Base-by-base conservation (phyloP, 1,139 yeast genomes). In the Waltiozyma sp. region DNA sequence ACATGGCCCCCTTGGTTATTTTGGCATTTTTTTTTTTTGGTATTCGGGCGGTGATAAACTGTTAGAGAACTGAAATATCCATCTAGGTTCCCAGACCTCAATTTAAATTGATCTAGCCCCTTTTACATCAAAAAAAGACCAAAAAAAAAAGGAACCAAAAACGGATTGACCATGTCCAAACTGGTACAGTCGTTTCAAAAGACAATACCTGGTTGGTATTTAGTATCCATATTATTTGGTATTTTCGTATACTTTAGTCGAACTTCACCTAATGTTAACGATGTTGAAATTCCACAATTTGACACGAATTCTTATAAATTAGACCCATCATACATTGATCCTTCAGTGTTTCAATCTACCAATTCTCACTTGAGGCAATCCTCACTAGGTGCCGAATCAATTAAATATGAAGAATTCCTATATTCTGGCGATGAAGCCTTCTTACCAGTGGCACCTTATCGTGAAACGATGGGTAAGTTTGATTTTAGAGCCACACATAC, bases 371-470 rank as follows among this genome's bases (percentile, higher is more conserved):
- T 8, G 26, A 7, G 10, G 10, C 26, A 23, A 2, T 44, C 50
- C 5, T 40, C 48, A 2, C 34, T 52, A 28, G 48, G 44, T n/a
- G n/a, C 10, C 26, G 47, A 47, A 37, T 50, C 53, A 18, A 47
- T 49, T 3, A 39, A 48, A 3, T 47, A 50, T n/a, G 49, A 45
- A 28, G 52, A 50, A 26, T 62, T 60, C 49, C 62, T 62, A 5
- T 61, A 53, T 43, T 43, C 50, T 9, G 51, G 51, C 11, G 64
- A 60, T 41, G 48, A 54, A 3, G 41, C 57, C 0, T 59, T 62
- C 2, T 45, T 62, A 18, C 66, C 66, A n/a, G 55, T 56, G 40
- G 63, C 66, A 7, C 66, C 66, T 2, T 63, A 53, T 44, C 52
- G 51, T 34, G 63, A 61, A 41, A 56, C 59, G 6, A 49, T 52